Percentiles rank a stretch among this genome's conserved stretches.
phyloP scores from a whole-genome alignment of 2,329 filamentous ascomycete genomes.

The Ophiocordyceps robertsii region DNA sequence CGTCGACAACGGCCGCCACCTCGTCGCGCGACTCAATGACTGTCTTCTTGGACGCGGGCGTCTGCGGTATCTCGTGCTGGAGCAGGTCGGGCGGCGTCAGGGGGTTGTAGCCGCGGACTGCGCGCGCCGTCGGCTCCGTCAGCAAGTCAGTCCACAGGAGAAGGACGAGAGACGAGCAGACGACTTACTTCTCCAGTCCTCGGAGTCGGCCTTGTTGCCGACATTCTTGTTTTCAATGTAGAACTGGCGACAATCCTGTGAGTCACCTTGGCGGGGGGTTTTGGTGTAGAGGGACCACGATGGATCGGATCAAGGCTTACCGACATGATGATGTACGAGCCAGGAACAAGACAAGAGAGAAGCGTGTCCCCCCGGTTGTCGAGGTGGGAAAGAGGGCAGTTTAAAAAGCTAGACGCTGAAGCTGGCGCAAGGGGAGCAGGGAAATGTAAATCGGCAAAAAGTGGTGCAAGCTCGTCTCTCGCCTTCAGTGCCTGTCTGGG shows the following conservation, averaged over 20 bases:
- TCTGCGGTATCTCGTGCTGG: constrained; percentile 74
- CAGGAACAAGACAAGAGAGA: too few relatives aligned
- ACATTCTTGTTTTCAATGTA: constrained; percentile 69
- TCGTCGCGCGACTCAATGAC: constrained; percentile 50
- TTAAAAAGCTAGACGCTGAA: too few relatives aligned
- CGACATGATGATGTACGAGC: too few relatives aligned
- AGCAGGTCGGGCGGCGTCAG: constrained; percentile 88
- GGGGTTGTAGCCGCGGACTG: constrained; percentile 83
- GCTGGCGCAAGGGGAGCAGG: too few relatives aligned
- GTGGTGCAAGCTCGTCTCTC: too few relatives aligned
- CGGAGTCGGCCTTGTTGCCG: constrained; percentile 58
- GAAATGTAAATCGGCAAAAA: too few relatives aligned
- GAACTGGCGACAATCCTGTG: constrained; percentile 31
- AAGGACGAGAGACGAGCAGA: background rate
- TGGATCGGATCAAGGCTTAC: too few relatives aligned
- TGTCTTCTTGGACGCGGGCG: constrained; percentile 41
- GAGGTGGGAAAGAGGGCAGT: too few relatives aligned
- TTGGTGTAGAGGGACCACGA: too few relatives aligned
- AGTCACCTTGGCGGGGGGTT: constrained; percentile 10
- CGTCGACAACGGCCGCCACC: constrained; percentile 55
- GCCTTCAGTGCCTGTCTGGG: too few relatives aligned
- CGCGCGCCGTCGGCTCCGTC: background rate
- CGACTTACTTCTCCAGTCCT: constrained; percentile 69
- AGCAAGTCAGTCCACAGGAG: background rate
- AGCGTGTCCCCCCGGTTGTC: too few relatives aligned